phyloP scores from a whole-genome alignment of 139 green algal genomes.

The Chlorella sp. region DNA sequence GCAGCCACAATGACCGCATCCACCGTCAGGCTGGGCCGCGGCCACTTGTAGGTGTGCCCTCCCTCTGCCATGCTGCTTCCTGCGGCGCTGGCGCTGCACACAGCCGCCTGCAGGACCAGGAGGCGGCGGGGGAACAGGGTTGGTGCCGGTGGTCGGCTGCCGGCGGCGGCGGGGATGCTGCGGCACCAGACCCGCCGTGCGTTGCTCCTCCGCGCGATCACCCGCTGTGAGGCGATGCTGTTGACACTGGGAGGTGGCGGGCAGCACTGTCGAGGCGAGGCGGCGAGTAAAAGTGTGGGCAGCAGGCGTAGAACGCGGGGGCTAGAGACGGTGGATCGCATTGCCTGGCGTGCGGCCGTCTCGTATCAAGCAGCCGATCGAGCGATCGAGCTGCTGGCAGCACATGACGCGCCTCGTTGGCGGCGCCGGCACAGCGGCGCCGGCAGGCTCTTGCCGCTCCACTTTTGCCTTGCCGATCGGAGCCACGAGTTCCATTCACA shows the following conservation, averaged over 20 bases:
- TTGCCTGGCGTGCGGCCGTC: too few species aligned
- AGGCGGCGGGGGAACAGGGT: not conserved
- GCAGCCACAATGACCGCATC: slow-evolving; percentile 44
- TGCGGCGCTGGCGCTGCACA: not conserved
- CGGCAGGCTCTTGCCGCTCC: too few species aligned
- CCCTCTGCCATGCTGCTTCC: slow-evolving; percentile 11
- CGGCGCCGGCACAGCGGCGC: too few species aligned
- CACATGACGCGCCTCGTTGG: too few species aligned
- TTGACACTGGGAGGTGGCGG: not conserved
- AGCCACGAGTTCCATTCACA: too few species aligned
- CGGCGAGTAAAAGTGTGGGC: not conserved
- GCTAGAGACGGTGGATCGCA: too few species aligned
- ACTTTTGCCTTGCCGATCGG: too few species aligned
- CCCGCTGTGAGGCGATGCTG: not conserved
- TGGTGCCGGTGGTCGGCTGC: not conserved
- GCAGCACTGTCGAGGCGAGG: not conserved
- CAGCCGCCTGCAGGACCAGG: not conserved
- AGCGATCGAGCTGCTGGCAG: too few species aligned
- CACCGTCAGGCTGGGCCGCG: slow-evolving; percentile 53
- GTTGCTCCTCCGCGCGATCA: not conserved
- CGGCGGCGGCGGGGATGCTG: not conserved
- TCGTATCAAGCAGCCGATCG: too few species aligned
- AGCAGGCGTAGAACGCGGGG: too few species aligned
- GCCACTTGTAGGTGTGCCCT: slow-evolving; percentile 37
- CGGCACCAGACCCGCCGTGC: not conserved